phyloP scores from a whole-genome alignment of 1,139 yeast species.

The Neolecta irregularis region DNA sequence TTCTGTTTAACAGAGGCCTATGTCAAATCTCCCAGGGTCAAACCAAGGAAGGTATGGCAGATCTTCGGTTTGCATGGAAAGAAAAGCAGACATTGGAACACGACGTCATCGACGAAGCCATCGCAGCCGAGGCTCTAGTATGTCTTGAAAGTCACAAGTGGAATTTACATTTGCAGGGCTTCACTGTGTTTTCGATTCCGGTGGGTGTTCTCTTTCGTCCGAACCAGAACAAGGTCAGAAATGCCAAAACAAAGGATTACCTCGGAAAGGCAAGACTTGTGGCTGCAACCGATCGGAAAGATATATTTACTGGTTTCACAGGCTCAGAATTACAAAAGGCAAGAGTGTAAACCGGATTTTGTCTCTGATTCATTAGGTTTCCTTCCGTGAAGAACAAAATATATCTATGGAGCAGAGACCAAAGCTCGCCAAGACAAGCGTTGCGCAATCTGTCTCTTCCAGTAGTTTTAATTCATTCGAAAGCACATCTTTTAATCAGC shows the following conservation, averaged over 20 bases:
- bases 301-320: conserved; percentile 6
- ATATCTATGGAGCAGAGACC: too few relatives aligned
- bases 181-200: conserved; percentile 15
- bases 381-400: too few relatives aligned
- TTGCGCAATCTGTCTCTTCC: too few relatives aligned
- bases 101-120: conserved; percentile 18
- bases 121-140: conserved; percentile 10
- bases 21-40: conserved; percentile 17
- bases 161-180: too few relatives aligned
- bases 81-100: conserved; percentile 17
- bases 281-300: conserved; percentile 7
- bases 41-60: conserved; percentile 15
- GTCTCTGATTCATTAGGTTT: too few relatives aligned
- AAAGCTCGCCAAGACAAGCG: too few relatives aligned
- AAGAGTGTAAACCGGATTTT: too few relatives aligned
- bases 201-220: conserved; percentile 13
- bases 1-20: conserved; percentile 18
- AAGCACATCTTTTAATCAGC: too few relatives aligned
- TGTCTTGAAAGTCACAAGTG: too few relatives aligned
- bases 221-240: conserved; percentile 11
- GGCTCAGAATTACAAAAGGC: too few relatives aligned
- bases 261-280: conserved; percentile 11
- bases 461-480: too few relatives aligned
- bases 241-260: conserved; percentile 9
- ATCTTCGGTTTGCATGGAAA: conserved; percentile 16